Evolutionary conservation across 2,329 filamentous ascomycete species (phyloP).

Genomic region (Ceratocystis cubensis): DNA sequence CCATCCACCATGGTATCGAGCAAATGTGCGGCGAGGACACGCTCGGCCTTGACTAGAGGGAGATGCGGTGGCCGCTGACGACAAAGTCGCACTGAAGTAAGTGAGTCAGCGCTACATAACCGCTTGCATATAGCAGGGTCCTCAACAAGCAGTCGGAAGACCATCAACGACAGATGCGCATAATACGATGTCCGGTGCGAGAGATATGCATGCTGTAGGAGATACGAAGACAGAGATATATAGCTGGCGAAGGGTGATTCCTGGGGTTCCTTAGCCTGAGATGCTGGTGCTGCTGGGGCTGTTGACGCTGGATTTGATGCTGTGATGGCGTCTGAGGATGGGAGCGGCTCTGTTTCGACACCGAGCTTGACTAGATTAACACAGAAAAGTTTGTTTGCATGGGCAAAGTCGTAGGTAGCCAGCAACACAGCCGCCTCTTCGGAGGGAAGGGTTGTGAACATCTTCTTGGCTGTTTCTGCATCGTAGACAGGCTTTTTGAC

Average conservation of each 20-base stretch:
- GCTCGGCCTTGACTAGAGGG: constrained; percentile 58
- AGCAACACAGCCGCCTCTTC: constrained; percentile 57
- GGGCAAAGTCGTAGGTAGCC: constrained; percentile 81
- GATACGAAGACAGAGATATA: constrained; percentile 79
- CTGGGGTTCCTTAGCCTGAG: neutral
- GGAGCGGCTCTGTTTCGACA: constrained; percentile 42
- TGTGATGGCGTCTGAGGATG: neutral
- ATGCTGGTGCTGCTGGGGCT: neutral
- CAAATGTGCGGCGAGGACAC: constrained; percentile 61
- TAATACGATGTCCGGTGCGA: constrained; percentile 69
- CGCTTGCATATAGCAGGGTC: constrained; percentile 71
- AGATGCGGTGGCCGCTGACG: constrained; percentile 80
- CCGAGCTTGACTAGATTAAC: constrained; percentile 61
- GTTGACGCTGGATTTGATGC: neutral
- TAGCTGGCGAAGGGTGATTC: constrained; percentile 70
- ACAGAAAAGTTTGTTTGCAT: constrained; percentile 92
- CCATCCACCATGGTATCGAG: constrained; percentile 82
- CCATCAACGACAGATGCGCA: constrained; percentile 71
- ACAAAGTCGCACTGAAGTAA: constrained; percentile 65
- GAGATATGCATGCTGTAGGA: constrained; percentile 84
- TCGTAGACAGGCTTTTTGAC: constrained; percentile 46
- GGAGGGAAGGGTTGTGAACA: constrained; percentile 66
- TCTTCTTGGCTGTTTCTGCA: constrained; percentile 65
- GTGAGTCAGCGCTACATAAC: constrained; percentile 68
- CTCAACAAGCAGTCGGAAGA: constrained; percentile 75